Conservation (phyloP, 192 early-diverging fungal genomes). For the Funneliformis geosporum region DNA sequence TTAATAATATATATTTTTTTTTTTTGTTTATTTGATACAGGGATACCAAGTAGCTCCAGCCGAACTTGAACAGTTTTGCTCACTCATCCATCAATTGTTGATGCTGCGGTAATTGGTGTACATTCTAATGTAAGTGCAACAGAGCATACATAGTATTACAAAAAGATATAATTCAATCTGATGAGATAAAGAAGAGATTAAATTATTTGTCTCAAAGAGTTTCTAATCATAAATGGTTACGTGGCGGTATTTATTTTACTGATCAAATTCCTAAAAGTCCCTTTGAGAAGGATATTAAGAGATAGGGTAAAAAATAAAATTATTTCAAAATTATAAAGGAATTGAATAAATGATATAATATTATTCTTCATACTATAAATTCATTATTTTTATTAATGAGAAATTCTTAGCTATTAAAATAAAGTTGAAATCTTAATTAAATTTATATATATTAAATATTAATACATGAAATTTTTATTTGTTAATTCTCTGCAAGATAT, state of each 20-base stretch:
- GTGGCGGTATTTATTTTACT: constrained; percentile 75
- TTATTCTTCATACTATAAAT: too few species aligned
- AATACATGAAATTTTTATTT: too few species aligned
- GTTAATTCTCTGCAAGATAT: too few species aligned
- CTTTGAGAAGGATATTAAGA: constrained; percentile 68
- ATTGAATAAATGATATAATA: too few species aligned
- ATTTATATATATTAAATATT: too few species aligned
- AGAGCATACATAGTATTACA: constrained; percentile 76
- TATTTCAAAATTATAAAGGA: too few species aligned
- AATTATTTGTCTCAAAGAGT: constrained; percentile 61
- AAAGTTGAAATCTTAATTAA: too few species aligned
- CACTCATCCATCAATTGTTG: constrained; percentile 67
- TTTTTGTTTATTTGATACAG: neutral
- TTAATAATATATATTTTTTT: neutral
- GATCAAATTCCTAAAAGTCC: constrained; percentile 75
- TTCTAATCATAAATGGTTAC: constrained; percentile 72
- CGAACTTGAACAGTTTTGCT: constrained; percentile 78
- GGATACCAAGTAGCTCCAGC: constrained; percentile 82
- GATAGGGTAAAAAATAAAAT: neutral
- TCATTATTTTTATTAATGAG: too few species aligned
- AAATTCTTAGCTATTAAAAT: too few species aligned
- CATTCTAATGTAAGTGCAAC: constrained; percentile 65
- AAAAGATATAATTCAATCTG: constrained; percentile 42
- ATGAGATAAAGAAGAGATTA: constrained; percentile 46
- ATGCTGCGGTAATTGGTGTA: constrained; percentile 69